These are phyloP conservation scores for Cladochytrium replicatum DNA, from an alignment of 192 early-diverging fungal species.

Conservation along the genomic window DNA sequence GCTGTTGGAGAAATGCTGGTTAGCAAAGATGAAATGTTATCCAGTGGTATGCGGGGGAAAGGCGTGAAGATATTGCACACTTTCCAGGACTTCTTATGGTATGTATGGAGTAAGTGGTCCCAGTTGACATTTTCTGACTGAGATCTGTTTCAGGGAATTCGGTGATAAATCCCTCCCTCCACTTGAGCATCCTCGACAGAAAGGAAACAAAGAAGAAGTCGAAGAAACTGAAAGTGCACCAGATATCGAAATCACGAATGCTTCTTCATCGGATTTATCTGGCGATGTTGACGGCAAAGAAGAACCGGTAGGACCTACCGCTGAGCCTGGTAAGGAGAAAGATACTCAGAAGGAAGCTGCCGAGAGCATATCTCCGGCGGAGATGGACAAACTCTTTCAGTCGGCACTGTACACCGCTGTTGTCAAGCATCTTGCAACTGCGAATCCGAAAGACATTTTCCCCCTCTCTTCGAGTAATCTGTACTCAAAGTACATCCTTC, in stretches of 20 bases:
- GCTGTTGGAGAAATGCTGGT: conserved; percentile 60
- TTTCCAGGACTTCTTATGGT: conserved; percentile 71
- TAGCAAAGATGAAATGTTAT: conserved; percentile 35
- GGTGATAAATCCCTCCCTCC: conserved; percentile 16
- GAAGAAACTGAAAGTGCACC: neutral
- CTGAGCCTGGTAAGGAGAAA: conserved; percentile 3
- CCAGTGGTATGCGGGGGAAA: conserved; percentile 62
- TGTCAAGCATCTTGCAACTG: conserved; percentile 50
- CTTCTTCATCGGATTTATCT: neutral
- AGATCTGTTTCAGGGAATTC: conserved; percentile 14
- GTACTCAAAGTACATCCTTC: conserved; percentile 66
- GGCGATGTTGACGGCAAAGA: conserved; percentile 3
- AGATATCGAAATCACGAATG: neutral
- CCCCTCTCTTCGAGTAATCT: conserved; percentile 68
- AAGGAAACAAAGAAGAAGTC: conserved; percentile 1
- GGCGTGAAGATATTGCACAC: conserved; percentile 69
- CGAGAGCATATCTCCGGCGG: conserved; percentile 23
- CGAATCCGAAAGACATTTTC: conserved; percentile 41
- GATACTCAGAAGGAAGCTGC: neutral
- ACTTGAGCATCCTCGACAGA: conserved; percentile 4
- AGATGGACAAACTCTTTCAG: conserved; percentile 70
- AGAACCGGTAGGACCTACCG: neutral
- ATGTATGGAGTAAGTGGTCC: conserved; percentile 57
- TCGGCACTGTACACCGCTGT: conserved; percentile 59
- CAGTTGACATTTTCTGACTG: neutral